phyloP scores from a whole-genome alignment of 1,284 basidiomycete species.

The Omphalotus olearius region DNA sequence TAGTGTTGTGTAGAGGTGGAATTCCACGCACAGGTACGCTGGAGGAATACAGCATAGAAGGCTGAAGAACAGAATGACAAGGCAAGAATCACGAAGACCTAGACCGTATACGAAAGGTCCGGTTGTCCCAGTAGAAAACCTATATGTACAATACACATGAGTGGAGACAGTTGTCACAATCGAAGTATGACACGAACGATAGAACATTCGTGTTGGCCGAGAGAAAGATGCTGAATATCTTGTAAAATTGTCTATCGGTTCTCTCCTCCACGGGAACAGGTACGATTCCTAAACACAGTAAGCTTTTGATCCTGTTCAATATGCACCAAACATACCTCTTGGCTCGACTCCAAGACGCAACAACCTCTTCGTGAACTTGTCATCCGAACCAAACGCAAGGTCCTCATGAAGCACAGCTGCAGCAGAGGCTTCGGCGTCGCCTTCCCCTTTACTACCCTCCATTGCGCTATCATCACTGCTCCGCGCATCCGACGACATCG shows the following conservation, averaged over 20 bases:
- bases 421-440: no score
- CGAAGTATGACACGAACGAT: slow-evolving; percentile 42
- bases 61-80: slow-evolving; percentile 78
- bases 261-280: slow-evolving; percentile 49
- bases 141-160: no score
- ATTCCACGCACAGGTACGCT: slow-evolving; percentile 50
- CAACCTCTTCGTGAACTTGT: no score
- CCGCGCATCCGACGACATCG: no score
- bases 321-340: slow-evolving; percentile 14
- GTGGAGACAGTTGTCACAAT: no score
- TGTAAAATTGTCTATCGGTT: slow-evolving; percentile 59
- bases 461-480: no score
- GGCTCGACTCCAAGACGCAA: slow-evolving; percentile 20
- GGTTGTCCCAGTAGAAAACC: slow-evolving; percentile 58
- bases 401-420: no score
- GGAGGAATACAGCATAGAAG: slow-evolving; percentile 50
- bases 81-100: slow-evolving; percentile 64
- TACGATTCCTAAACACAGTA: slow-evolving; percentile 36
- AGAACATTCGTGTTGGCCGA: slow-evolving; percentile 72
- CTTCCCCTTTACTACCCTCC: no score
- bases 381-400: no score
- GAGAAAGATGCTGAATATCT: slow-evolving; percentile 75
- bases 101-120: slow-evolving; percentile 66
- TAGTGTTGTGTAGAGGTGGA: background rate
- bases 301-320: background rate